These are phyloP conservation scores for Phyllostachys edulis DNA, from an alignment of 176 grass and related monocot genomes.

Conservation along the genomic window DNA sequence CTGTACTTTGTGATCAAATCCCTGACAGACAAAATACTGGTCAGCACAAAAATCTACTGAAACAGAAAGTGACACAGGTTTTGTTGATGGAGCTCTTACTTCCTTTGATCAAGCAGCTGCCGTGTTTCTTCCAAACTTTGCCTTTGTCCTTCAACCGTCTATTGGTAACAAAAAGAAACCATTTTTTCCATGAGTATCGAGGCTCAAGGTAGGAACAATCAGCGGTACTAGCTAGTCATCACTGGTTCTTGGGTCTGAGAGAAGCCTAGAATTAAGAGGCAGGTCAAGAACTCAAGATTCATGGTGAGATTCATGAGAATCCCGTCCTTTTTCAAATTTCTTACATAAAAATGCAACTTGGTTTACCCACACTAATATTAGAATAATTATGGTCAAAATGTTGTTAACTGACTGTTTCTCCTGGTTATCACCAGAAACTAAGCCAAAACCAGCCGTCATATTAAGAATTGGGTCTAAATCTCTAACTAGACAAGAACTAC, in stretches of 20 bases:
- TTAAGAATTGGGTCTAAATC: not conserved
- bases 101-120: constrained; percentile 48
- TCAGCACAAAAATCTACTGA: not conserved
- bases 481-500: not conserved
- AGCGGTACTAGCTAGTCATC: not conserved
- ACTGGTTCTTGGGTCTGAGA: not conserved
- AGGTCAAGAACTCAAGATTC: not conserved
- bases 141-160: constrained; percentile 50
- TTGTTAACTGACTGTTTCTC: constrained; percentile 6
- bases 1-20: constrained; percentile 46
- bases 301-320: not conserved
- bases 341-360: constrained; percentile 2
- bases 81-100: constrained; percentile 19
- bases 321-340: not conserved
- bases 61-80: not conserved
- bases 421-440: not conserved
- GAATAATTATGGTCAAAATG: not conserved
- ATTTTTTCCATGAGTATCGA: constrained; percentile 5
- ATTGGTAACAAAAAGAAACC: not conserved
- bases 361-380: not conserved
- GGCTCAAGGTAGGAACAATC: not conserved
- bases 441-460: not conserved
- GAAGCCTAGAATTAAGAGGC: not conserved
- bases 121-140: constrained; percentile 45
- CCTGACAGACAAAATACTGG: constrained; percentile 18